phyloP scores from a whole-genome alignment of 257 asterid genomes.

The Nicotiana attenuata region DNA sequence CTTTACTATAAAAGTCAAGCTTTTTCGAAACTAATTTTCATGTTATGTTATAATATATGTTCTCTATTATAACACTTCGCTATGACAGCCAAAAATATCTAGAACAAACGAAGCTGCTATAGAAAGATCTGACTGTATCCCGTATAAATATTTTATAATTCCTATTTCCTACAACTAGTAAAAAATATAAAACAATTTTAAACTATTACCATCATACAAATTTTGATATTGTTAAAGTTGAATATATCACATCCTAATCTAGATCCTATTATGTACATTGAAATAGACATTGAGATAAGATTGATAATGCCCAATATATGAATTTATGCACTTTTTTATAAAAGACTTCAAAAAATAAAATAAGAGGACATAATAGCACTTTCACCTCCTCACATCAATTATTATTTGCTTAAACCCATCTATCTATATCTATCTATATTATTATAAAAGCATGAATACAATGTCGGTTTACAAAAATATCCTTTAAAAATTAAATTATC shows the following conservation, averaged over 20 bases:
- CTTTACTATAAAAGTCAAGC: too few species aligned
- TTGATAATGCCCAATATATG: neutral
- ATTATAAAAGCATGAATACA: too few species aligned
- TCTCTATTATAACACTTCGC: too few species aligned
- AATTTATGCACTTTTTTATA: neutral
- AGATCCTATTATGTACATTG: neutral
- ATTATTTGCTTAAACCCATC: neutral
- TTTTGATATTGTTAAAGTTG: neutral
- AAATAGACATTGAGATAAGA: neutral
- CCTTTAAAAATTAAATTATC: too few species aligned
- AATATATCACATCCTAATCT: neutral
- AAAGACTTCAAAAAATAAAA: neutral
- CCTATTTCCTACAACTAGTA: neutral
- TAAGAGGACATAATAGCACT: neutral
- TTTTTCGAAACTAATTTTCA: too few species aligned
- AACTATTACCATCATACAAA: neutral
- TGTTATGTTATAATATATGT: too few species aligned
- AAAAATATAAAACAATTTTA: neutral
- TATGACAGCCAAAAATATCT: too few species aligned
- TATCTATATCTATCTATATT: too few species aligned
- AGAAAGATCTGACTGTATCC: neutral
- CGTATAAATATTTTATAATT: neutral
- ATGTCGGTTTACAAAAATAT: too few species aligned
- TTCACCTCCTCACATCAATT: constrained; percentile 10
- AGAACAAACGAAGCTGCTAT: too few species aligned